These are phyloP conservation scores for Dentipellis fragilis DNA, from an alignment of 768 basidiomycete genomes.

Conservation along the genomic window DNA sequence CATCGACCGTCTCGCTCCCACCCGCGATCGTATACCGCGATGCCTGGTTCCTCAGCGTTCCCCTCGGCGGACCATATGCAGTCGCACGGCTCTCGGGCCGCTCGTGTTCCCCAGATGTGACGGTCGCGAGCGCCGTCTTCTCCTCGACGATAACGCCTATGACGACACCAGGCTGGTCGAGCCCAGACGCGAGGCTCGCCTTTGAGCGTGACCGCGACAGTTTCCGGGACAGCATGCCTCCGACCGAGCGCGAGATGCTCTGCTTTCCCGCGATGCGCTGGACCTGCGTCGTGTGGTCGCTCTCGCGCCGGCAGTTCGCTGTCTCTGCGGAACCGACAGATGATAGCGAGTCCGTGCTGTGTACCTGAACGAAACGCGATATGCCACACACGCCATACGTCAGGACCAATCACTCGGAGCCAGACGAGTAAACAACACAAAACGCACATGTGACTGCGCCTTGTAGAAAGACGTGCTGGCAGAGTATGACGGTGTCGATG, in stretches of 20 bases:
- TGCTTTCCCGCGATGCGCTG: slow-evolving; percentile 13
- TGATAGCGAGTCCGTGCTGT: slow-evolving; percentile 21
- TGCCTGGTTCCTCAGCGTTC: neutral
- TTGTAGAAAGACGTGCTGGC: slow-evolving; percentile 19
- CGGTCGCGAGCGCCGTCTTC: neutral
- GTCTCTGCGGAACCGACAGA: slow-evolving; percentile 10
- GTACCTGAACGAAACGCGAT: neutral
- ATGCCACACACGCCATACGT: slow-evolving; percentile 1
- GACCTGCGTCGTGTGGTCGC: slow-evolving; percentile 13
- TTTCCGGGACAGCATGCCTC: slow-evolving; percentile 10
- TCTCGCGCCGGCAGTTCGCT: neutral
- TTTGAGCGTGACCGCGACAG: slow-evolving; percentile 9
- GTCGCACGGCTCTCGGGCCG: neutral
- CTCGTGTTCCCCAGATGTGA: neutral
- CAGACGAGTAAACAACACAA: slow-evolving; percentile 1
- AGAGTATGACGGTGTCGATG: slow-evolving; percentile 16
- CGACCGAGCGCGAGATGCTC: slow-evolving; percentile 9
- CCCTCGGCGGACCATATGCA: neutral
- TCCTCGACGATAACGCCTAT: slow-evolving; percentile 14
- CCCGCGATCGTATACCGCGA: neutral
- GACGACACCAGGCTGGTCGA: slow-evolving; percentile 5
- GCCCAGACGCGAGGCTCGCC: neutral
- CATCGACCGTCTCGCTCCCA: neutral
- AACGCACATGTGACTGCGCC: slow-evolving; percentile 13
- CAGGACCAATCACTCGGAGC: neutral